phyloP scores from a whole-genome alignment of 2,329 filamentous ascomycete genomes.

The Talaromyces sp. region DNA sequence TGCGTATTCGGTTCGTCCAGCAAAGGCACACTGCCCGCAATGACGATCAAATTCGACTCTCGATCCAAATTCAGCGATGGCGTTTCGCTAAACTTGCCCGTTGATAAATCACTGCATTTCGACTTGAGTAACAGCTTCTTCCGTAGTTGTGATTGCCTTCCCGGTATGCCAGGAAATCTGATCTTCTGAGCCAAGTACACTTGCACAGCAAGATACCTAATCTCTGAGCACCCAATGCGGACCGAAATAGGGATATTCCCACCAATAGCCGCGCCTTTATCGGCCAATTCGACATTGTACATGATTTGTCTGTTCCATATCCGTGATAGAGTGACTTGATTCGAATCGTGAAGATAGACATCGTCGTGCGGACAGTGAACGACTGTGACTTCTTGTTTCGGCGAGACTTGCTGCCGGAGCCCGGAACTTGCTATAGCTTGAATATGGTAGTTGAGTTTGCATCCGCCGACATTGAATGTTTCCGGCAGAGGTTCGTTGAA shows the following conservation, averaged over 20 bases:
- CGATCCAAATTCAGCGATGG: conserved; percentile 2
- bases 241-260: conserved; percentile 12
- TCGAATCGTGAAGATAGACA: conserved; percentile 13
- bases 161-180: conserved; percentile 1
- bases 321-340: conserved; percentile 13
- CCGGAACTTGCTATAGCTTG: conserved; percentile 9
- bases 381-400: conserved; percentile 8
- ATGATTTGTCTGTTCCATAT: conserved; percentile 15
- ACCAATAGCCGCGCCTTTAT: conserved; percentile 14
- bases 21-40: conserved; percentile 10
- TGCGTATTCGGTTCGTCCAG: neutral
- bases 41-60: neutral
- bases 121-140: conserved; percentile 15
- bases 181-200: conserved; percentile 14
- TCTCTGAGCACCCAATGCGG: conserved; percentile 1
- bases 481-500: conserved; percentile 13
- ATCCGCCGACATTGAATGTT: conserved; percentile 12
- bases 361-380: conserved; percentile 16
- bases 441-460: conserved; percentile 10
- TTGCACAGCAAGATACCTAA: conserved; percentile 10
- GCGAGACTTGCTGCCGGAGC: conserved; percentile 10
- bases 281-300: conserved; percentile 10
- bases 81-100: conserved; percentile 8
- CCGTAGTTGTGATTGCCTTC: conserved; percentile 8
- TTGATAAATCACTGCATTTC: conserved; percentile 11